Base-by-base conservation (phyloP, 2,329 filamentous ascomycete species). In the Thelonectria olida region DNA sequence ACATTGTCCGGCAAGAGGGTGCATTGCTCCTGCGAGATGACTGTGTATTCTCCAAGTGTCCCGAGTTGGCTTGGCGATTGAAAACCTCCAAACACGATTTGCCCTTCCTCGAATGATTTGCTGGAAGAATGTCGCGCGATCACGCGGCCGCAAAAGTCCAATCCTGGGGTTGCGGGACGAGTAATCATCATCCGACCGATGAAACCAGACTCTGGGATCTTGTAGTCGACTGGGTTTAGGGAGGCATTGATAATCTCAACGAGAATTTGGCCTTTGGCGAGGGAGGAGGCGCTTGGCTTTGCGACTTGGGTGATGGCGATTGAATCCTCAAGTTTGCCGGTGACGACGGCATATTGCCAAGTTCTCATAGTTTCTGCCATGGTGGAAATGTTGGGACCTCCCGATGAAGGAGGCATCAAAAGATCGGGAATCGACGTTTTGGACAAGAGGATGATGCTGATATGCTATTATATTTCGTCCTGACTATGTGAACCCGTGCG, bases 91-190 rank as follows among this genome's bases (percentile, higher is more conserved):
- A 60, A 60, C 9, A 60, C 49, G 4, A 58, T 17, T 20, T 58
- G 42, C 1, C 49, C 49, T 13, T 53, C 44, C 10, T 58, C 17
- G 7, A 58, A 31, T 1, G 25, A 8, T 2, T 19, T 54, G 12
- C 17, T 28, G 7, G 39, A 42, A 15, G 39, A 17, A n/a, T 62
- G 51, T 19, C 47, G 62, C 17, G 68, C 66, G 22, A 78, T 75
- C 15, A 85, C 78, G 20, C 71, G 77, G 20, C 83, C 84, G 58
- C 77, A 76, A 64, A 80, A 84, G 68, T 85, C 83, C 23, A 76
- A 67, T 12, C 79, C 78, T 0, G 82, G 81, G 5, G 72, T 76
- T 5, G 75, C 74, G 2, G 81, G 79, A 2, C 23, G 48, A 3
- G 42, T 19, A 12, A 62, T 34, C 59, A 58, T 54, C 31, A 62